These are phyloP conservation scores for Garcileccinum viscosum DNA, from an alignment of 1,284 basidiomycete species.

Conservation along the genomic window DNA sequence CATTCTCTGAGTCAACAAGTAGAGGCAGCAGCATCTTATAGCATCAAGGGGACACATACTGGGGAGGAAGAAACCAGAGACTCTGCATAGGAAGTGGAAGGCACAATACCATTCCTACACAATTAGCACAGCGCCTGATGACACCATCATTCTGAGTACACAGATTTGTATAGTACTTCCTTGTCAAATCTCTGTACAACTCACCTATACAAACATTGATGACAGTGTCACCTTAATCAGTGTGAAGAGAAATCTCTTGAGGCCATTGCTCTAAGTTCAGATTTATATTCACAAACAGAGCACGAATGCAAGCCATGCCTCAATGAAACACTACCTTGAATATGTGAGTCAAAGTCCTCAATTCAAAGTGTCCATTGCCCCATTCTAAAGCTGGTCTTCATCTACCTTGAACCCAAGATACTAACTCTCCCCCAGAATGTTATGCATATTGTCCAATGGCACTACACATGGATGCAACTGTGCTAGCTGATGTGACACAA, in stretches of 20 bases:
- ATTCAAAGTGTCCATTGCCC: conserved; percentile 65
- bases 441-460: conserved; percentile 89
- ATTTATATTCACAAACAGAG: too few species aligned
- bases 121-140: conserved; percentile 84
- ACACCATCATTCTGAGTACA: conserved; percentile 75
- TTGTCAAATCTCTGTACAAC: neutral
- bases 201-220: conserved; percentile 79
- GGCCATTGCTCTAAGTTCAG: conserved; percentile 63
- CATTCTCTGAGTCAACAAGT: too few species aligned
- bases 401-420: conserved; percentile 62
- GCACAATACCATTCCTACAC: conserved; percentile 72
- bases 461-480: conserved; percentile 70
- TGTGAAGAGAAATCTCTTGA: conserved; percentile 77
- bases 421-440: conserved; percentile 73
- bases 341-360: conserved; percentile 78
- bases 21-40: too few species aligned
- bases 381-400: conserved; percentile 42
- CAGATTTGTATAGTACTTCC: neutral
- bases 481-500: conserved; percentile 83
- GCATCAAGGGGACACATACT: conserved; percentile 45
- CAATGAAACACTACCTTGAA: conserved; percentile 85
- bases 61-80: conserved; percentile 80
- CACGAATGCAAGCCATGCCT: conserved; percentile 28
- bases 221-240: conserved; percentile 83
- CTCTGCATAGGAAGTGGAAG: conserved; percentile 81